Percentiles rank a stretch among this genome's conserved stretches.
phyloP scores from a whole-genome alignment of 345 rosid genomes.

The Gossypium australe region DNA sequence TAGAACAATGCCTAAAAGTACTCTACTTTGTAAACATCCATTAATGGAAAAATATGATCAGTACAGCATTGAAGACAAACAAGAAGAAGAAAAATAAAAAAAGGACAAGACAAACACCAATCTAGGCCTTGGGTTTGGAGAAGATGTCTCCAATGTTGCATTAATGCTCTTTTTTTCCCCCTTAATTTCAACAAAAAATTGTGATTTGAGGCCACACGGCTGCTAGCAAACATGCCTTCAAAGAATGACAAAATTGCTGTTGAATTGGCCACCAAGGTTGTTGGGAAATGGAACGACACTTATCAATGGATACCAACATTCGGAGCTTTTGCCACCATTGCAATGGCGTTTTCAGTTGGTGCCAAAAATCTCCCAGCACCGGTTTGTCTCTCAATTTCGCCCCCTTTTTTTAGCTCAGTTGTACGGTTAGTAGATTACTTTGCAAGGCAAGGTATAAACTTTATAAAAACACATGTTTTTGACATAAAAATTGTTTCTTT shows the following conservation, averaged over 20 bases:
- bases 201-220: not conserved
- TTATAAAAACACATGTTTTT: not conserved
- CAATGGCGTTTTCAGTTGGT: constrained; percentile 25
- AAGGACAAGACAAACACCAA: not conserved
- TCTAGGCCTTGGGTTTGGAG: not conserved
- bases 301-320: constrained; percentile 29
- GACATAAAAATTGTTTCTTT: not conserved
- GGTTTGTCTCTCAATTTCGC: constrained; percentile 6
- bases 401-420: not conserved
- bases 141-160: constrained; percentile 15
- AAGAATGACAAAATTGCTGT: constrained; percentile 14
- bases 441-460: not conserved
- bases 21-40: too few relatives aligned
- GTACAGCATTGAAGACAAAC: too few relatives aligned
- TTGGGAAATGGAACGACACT: constrained; percentile 28
- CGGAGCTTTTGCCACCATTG: constrained; percentile 26
- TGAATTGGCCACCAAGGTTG: constrained; percentile 14
- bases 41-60: too few relatives aligned
- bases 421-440: not conserved
- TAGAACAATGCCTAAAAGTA: too few relatives aligned
- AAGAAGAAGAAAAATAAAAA: not conserved
- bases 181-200: not conserved
- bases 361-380: constrained; percentile 31
- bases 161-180: not conserved
- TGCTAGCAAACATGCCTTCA: constrained; percentile 1